These are phyloP conservation scores for Aspergillus coremiiformis DNA, from an alignment of 495 filamentous ascomycete species.

Conservation along the genomic window DNA sequence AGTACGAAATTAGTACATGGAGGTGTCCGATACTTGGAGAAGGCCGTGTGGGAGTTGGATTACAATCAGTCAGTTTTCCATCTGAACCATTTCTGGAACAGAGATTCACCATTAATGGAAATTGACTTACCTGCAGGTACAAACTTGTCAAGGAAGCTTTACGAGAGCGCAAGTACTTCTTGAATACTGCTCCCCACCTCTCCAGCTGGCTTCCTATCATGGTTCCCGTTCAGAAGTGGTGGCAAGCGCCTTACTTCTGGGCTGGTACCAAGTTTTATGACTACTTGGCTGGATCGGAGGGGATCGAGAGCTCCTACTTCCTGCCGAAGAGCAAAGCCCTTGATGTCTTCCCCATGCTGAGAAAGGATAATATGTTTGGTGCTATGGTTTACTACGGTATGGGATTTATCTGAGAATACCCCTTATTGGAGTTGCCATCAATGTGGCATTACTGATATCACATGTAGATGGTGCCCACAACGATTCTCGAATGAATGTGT, in stretches of 20 bases:
- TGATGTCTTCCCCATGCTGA: slow-evolving; percentile 97
- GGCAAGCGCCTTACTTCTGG: slow-evolving; percentile 98
- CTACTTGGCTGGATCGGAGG: slow-evolving; percentile 87
- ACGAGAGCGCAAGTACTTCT: slow-evolving; percentile 89
- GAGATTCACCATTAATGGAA: neutral
- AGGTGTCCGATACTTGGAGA: slow-evolving; percentile 92
- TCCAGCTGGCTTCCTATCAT: slow-evolving; percentile 96
- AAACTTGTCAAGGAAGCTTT: slow-evolving; percentile 89
- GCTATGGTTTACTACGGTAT: slow-evolving; percentile 91
- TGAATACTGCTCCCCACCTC: slow-evolving; percentile 92
- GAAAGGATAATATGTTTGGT: slow-evolving; percentile 74
- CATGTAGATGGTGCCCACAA: slow-evolving; percentile 83
- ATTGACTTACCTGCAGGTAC: slow-evolving; percentile 46
- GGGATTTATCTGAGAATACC: slow-evolving; percentile 1
- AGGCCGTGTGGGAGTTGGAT: slow-evolving; percentile 94
- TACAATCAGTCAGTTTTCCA: slow-evolving; percentile 65
- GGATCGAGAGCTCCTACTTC: slow-evolving; percentile 96
- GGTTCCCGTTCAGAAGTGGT: slow-evolving; percentile 93
- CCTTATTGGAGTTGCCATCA: slow-evolving; percentile 9
- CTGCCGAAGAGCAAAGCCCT: slow-evolving; percentile 89
- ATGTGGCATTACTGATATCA: neutral
- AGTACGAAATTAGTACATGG: slow-evolving; percentile 97
- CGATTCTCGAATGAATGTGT: slow-evolving; percentile 97
- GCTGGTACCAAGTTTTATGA: slow-evolving; percentile 93
- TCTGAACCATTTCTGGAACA: neutral